Conservation (phyloP, 2,329 filamentous ascomycete species). For the Botrytis elliptica region DNA sequence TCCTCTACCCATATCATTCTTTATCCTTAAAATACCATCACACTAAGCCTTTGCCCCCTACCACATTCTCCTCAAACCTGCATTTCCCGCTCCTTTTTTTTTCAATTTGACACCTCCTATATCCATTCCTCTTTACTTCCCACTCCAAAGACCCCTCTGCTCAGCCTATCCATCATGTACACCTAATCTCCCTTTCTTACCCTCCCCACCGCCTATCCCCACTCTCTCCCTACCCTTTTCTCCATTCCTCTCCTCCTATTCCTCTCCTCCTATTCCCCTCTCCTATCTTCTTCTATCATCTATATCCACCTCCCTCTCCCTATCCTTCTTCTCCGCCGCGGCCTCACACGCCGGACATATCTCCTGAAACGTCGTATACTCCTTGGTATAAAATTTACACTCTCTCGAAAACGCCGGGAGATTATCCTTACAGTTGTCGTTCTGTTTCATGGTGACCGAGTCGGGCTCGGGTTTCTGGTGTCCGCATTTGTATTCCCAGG, state of each 20-base stretch:
- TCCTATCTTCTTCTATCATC: too few relatives aligned
- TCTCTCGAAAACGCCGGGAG: not conserved
- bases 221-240: too few relatives aligned
- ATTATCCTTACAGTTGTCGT: not conserved
- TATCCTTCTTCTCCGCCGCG: not conserved
- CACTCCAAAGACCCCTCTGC: accelerated
- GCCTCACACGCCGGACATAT: not conserved
- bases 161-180: too few relatives aligned
- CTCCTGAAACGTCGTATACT: not conserved
- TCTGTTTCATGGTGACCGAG: not conserved
- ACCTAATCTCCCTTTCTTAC: too few relatives aligned
- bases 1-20: not conserved
- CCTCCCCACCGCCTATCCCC: accelerated
- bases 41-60: not conserved
- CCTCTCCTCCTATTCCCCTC: not conserved
- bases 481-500: not conserved
- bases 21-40: not conserved
- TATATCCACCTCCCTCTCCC: accelerated
- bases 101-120: not conserved
- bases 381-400: not conserved
- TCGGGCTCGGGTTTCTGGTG: not conserved
- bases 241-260: too few relatives aligned
- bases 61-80: not conserved
- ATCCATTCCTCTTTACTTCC: not conserved
- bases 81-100: not conserved